These are phyloP conservation scores for Clathrus columnatus DNA, from an alignment of 768 basidiomycete species.

Conservation along the genomic window DNA sequence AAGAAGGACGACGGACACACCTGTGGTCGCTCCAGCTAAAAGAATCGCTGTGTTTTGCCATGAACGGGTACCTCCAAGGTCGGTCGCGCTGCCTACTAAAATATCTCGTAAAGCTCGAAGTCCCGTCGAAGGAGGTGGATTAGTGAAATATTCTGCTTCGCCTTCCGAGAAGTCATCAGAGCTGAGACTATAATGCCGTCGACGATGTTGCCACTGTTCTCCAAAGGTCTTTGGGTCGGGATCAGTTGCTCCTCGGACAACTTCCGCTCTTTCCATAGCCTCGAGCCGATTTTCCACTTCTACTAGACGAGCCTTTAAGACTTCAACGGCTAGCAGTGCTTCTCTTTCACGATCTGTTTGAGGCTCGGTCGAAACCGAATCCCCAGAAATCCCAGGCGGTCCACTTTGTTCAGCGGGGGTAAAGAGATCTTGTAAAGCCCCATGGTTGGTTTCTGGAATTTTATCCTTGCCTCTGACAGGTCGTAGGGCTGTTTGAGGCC, in stretches of 20 bases:
- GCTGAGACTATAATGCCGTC: too few species aligned
- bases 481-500: background rate
- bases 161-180: too few species aligned
- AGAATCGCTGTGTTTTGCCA: conserved; percentile 4
- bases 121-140: background rate
- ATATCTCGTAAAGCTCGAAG: background rate
- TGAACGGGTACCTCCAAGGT: background rate
- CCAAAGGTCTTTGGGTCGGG: too few species aligned
- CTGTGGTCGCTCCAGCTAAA: conserved; percentile 5
- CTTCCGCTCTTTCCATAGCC: background rate
- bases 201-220: too few species aligned
- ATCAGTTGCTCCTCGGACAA: background rate
- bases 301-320: background rate
- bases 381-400: background rate
- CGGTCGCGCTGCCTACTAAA: background rate
- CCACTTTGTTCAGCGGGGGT: background rate
- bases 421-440: background rate
- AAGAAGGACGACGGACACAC: background rate
- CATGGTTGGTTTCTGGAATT: background rate
- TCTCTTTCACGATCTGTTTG: background rate
- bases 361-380: background rate
- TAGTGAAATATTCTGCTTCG: background rate
- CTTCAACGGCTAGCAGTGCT: background rate
- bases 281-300: background rate
- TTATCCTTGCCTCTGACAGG: background rate